phyloP scores from a whole-genome alignment of 106 monocot species.

The Dendrobium huoshanense region DNA sequence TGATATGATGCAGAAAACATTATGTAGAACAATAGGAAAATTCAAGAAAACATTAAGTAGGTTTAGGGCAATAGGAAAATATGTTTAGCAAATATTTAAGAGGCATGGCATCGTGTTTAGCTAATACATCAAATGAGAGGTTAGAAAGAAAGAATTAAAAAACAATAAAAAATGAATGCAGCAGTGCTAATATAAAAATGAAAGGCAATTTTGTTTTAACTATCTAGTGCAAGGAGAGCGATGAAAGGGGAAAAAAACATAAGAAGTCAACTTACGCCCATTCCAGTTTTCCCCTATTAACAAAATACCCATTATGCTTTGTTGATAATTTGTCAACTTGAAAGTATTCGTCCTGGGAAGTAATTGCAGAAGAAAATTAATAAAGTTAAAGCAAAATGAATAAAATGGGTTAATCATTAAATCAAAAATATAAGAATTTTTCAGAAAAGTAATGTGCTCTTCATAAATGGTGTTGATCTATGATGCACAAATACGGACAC shows the following conservation, averaged over 20 bases:
- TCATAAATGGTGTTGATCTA: not conserved
- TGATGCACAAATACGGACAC: too few species aligned
- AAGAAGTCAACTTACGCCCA: conserved; percentile 44
- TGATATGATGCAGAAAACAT: too few species aligned
- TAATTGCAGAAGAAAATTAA: not conserved
- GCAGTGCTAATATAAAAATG: not conserved
- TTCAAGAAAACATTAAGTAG: not conserved
- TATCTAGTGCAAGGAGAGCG: not conserved
- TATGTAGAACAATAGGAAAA: too few species aligned
- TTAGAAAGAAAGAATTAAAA: not conserved
- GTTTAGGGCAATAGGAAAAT: not conserved
- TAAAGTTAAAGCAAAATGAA: not conserved
- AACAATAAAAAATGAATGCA: not conserved
- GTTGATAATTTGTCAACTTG: conserved; percentile 85
- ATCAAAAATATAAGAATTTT: not conserved
- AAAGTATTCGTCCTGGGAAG: conserved; percentile 93
- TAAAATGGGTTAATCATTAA: not conserved
- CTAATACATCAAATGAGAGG: not conserved
- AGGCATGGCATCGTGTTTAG: not conserved
- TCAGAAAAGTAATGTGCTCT: not conserved
- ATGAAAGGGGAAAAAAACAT: not conserved
- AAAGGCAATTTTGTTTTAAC: not conserved
- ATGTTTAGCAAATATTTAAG: not conserved
- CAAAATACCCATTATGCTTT: conserved; percentile 93
- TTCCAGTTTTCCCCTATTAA: conserved; percentile 93